Evolutionary conservation across 306 rosid genomes (phyloP), one percentile per base, ranked within the genome.

Genomic region (Glycyrrhiza uralensis): DNA sequence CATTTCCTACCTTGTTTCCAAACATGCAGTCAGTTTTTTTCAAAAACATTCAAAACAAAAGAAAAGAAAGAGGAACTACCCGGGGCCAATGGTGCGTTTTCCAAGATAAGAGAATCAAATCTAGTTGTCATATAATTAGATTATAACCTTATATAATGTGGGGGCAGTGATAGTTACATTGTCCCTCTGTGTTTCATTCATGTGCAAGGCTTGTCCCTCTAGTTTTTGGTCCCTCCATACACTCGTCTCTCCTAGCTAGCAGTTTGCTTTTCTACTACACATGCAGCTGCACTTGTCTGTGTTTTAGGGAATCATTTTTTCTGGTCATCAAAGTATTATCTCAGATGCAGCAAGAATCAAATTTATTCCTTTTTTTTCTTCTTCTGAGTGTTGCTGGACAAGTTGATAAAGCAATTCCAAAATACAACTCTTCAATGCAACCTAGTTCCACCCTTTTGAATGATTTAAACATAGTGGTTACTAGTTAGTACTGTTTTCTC

Each of bases 121-220:
- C 80, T 58, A 49, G 77, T 39, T 78, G 83, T 66, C 82, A 59
- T 63, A 68, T 39, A 78, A 54, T 78, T 68, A 66, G 79, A 76
- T 71, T 75, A 79, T 62, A 50, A 75, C 76, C 76, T 83, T 80
- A 76, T 80, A 76, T 56, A 80, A 35, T 60, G 90, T 86, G 72
- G 84, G 87, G 87, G 62, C 62, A 74, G 76, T 78, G 23, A 17
- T 12, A 79, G 44, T 64, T 59, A 54, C 57, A 44, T 67, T 70
- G 89, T 87, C 71, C 76, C 86, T 61, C 13, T 66, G 61, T 81
- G 69, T 83, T 55, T 72, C 83, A 72, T 55, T 72, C 83, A 72
- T 67, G 64, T 62, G 81, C 72, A 75, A 59, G 60, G 70, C 47
- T 5, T 24, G 77, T 69, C 69, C 54, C 63, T 61, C 47, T 54